Percentiles rank a stretch among this genome's conserved stretches.
Conservation (phyloP, 169 alveolate genomes). For the Babesia ovis region DNA sequence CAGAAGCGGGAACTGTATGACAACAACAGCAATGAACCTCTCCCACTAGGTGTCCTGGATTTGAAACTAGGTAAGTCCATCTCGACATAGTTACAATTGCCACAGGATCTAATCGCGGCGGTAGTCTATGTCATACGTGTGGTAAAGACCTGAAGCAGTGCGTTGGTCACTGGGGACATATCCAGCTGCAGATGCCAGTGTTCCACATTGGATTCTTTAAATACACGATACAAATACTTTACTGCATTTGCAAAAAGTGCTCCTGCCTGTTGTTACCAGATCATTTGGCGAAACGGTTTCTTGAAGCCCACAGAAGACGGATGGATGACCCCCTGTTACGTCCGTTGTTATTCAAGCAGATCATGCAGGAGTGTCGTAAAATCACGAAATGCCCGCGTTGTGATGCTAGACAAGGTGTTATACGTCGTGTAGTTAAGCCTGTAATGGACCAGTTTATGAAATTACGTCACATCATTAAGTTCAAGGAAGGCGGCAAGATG, state of each 20-base stretch:
- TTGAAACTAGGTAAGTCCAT: slow-evolving; percentile 62
- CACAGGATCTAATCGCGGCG: slow-evolving; percentile 70
- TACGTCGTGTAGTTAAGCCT: slow-evolving; percentile 82
- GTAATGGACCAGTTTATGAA: slow-evolving; percentile 87
- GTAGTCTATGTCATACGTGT: slow-evolving; percentile 89
- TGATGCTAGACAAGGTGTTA: slow-evolving; percentile 83
- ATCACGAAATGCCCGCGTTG: slow-evolving; percentile 82
- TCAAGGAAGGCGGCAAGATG: slow-evolving; percentile 78
- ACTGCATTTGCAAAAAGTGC: slow-evolving; percentile 92
- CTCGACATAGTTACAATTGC: background rate
- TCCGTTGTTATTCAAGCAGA: slow-evolving; percentile 77
- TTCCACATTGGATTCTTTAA: slow-evolving; percentile 97
- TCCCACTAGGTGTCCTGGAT: slow-evolving; percentile 82
- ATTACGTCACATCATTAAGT: slow-evolving; percentile 78
- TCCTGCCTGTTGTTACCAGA: slow-evolving; percentile 83
- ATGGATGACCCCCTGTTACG: slow-evolving; percentile 75
- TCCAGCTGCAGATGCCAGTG: slow-evolving; percentile 94
- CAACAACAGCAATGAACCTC: slow-evolving; percentile 74
- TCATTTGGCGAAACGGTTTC: slow-evolving; percentile 78
- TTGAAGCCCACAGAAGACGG: slow-evolving; percentile 61
- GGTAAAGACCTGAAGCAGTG: slow-evolving; percentile 86
- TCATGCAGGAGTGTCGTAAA: slow-evolving; percentile 83
- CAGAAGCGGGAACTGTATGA: slow-evolving; percentile 78
- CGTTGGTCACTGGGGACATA: slow-evolving; percentile 98
- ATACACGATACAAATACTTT: slow-evolving; percentile 87